Evolutionary conservation across 805 yeast genomes (phyloP), one percentile per base, ranked within the genome.

Genomic region (Candida xyloterini): DNA sequence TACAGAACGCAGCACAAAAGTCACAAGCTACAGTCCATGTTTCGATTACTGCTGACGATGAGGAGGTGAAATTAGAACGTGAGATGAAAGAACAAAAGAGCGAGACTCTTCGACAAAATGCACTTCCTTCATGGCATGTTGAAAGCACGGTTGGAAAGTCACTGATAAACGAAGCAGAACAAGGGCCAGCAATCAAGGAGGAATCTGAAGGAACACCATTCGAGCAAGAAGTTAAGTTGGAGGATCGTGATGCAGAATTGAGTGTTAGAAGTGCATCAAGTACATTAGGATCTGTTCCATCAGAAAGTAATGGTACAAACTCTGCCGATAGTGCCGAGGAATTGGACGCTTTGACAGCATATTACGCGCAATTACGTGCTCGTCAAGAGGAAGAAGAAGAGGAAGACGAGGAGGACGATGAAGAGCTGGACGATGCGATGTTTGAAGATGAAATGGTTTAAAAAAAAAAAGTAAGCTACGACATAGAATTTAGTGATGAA

Each of bases 51-150:
- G 93, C 91, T 13, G 84, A 81, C 52, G 96, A 87, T 62, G 95
- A 86, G 54, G 78, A 79, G 45, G 37, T 47, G 29, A 80, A 74
- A 57, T 74, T 78, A 51, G 89, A 81, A 62, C 73, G 74, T 52
- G 74, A 70, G 56, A 80, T 79, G 51, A 68, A 76, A 56, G 83
- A 84, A 60, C 79, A 70, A 68, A 80, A 74, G 73, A 79, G 76
- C 62, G 81, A 74, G 61, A 73, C 77, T 50, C 71, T 90, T 61
- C 82, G 84, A 57, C 96, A 91, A 62, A 93, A 93, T 59, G 96
- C 96, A 4, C 71, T 93, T 50, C 99, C 99, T 7, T 82, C 93
- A 21, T 93, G 99, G 99, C 96, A 93, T 59, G 79, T 84, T 48
- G 82, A 83, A 51, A 79, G 91, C 57, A 90, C 99, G 0, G 91